phyloP scores from a whole-genome alignment of 2,329 filamentous ascomycete species.

The Fusarium subglutinans region DNA sequence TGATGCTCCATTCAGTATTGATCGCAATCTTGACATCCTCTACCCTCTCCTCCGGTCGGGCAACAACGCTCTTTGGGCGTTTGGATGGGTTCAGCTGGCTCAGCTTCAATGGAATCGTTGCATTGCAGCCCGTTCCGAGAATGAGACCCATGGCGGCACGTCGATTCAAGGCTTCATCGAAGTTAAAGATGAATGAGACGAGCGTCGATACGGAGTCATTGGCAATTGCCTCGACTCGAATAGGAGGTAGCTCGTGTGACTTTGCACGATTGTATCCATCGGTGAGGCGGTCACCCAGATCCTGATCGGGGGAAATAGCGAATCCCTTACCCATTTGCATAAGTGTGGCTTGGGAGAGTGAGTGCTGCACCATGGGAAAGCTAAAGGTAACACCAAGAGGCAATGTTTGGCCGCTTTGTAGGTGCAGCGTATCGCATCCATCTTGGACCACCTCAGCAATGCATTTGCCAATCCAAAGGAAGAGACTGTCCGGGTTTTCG shows the following conservation, averaged over 20 bases:
- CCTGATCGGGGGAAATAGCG: constrained; percentile 66
- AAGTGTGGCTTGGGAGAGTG: constrained; percentile 68
- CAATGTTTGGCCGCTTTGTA: constrained; percentile 58
- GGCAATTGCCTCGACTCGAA: constrained; percentile 79
- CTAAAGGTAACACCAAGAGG: constrained; percentile 75
- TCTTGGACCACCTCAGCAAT: constrained; percentile 77
- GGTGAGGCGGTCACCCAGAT: constrained; percentile 67
- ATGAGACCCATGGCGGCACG: constrained; percentile 83
- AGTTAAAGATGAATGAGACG: constrained; percentile 78
- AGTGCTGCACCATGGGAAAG: constrained; percentile 74
- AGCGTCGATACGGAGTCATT: constrained; percentile 85
- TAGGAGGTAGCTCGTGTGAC: constrained; percentile 63
- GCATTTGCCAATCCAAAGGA: constrained; percentile 82
- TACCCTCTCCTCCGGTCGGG: constrained; percentile 56
- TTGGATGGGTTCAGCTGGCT: constrained; percentile 72
- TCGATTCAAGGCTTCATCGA: constrained; percentile 67
- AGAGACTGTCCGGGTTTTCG: constrained; percentile 78
- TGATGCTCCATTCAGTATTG: constrained; percentile 88
- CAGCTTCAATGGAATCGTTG: constrained; percentile 77
- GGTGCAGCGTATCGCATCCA: constrained; percentile 56
- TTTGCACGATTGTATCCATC: constrained; percentile 66
- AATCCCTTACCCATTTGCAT: constrained; percentile 79
- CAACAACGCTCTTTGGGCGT: constrained; percentile 58
- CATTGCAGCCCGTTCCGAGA: constrained; percentile 83
- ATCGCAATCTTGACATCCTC: constrained; percentile 74